Evolutionary conservation across 768 basidiomycete species (phyloP).

Genomic region (Lentinula edodes): DNA sequence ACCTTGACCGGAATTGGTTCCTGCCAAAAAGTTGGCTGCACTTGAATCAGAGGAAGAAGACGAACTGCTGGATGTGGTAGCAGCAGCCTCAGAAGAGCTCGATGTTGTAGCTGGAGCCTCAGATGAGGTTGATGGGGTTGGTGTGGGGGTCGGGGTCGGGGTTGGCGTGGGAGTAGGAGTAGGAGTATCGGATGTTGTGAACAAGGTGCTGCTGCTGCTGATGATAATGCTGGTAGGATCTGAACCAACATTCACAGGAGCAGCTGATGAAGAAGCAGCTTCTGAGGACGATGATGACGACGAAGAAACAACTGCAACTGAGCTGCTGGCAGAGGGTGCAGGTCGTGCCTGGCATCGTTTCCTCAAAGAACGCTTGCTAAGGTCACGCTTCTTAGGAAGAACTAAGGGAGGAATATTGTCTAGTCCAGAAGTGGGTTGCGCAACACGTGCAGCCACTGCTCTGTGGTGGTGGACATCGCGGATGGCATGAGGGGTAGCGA

Average conservation of each 20-base stretch:
- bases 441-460: conserved; percentile 39
- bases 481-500: conserved; percentile 35
- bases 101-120: background rate
- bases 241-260: conserved; percentile 11
- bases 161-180: background rate
- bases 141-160: conserved; percentile 10
- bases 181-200: background rate
- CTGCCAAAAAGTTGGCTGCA: conserved; percentile 35
- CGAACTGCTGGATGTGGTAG: conserved; percentile 10
- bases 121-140: background rate
- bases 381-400: conserved; percentile 4
- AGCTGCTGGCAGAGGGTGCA: conserved; percentile 2
- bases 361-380: background rate
- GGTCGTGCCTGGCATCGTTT: conserved; percentile 13
- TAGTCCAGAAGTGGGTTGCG: conserved; percentile 23
- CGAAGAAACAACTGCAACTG: background rate
- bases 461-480: conserved; percentile 34
- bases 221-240: conserved; percentile 9
- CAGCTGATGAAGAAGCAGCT: conserved; percentile 3
- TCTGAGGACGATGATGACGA: background rate
- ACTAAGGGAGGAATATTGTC: conserved; percentile 9
- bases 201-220: conserved; percentile 12
- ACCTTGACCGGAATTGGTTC: conserved; percentile 48
- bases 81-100: conserved; percentile 8
- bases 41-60: conserved; percentile 5